These are phyloP conservation scores for Daldinia loculata DNA, from an alignment of 495 filamentous ascomycete genomes.

Conservation along the genomic window DNA sequence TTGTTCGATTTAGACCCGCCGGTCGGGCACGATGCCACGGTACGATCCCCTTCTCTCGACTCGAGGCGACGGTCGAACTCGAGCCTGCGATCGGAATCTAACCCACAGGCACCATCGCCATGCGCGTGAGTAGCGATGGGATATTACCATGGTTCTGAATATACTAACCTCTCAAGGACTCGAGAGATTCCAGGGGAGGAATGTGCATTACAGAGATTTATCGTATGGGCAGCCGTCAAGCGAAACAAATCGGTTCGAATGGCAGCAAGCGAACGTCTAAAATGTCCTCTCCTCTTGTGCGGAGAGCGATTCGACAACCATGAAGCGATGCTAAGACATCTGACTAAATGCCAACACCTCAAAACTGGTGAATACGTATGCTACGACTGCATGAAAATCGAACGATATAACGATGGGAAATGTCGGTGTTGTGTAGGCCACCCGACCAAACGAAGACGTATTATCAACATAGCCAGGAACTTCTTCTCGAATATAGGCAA, in stretches of 20 bases:
- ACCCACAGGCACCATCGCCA: conserved; percentile 32
- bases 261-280: conserved; percentile 50
- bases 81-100: conserved; percentile 35
- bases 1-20: conserved; percentile 40
- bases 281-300: conserved; percentile 56
- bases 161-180: conserved; percentile 51
- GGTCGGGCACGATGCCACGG: conserved; percentile 33
- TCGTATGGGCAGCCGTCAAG: conserved; percentile 60
- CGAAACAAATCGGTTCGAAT: conserved; percentile 57
- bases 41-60: conserved; percentile 24
- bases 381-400: conserved; percentile 57
- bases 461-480: conserved; percentile 57
- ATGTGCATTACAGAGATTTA: conserved; percentile 58
- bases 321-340: conserved; percentile 57
- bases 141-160: not conserved
- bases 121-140: conserved; percentile 46
- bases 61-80: conserved; percentile 39
- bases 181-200: conserved; percentile 53
- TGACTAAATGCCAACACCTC: conserved; percentile 53
- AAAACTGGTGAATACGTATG: conserved; percentile 57
- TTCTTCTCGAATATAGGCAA: conserved; percentile 60
- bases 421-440: conserved; percentile 57
- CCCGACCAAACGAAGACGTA: conserved; percentile 56
- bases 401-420: conserved; percentile 58
- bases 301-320: conserved; percentile 53